Base-by-base conservation (phyloP, 2,329 filamentous ascomycete genomes). In the Fusarium sp. region DNA sequence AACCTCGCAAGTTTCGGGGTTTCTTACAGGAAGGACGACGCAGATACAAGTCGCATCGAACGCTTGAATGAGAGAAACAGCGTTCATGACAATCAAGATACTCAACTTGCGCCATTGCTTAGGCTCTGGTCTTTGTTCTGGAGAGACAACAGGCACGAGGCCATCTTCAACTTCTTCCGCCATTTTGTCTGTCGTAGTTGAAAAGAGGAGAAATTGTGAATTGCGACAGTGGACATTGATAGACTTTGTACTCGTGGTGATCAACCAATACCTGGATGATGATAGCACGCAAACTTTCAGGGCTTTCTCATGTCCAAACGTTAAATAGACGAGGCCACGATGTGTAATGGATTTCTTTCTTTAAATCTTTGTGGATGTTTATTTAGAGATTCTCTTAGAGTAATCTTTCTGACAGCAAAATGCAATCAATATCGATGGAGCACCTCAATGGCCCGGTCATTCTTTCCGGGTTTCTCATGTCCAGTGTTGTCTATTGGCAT, bases 41-140 rank as follows among this genome's bases (percentile, higher is more conserved):
- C 68, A 72, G 28, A 76, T 75, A 31, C 73, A 76, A 3, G 74
- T 76, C 9, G 72, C 68, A 37, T 76, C 72, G 29, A 76, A 76
- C 4, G 74, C 70, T 29, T 75, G 68, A 7, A 66, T 53, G 23
- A 75, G 58, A 6, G 66, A 57, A 37, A 76, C 63, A 2, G 68
- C 49, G 31, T 70, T 72, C 43, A 76, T 57, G 15, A 75, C 52
- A 12, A 70, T 1, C 15, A 74, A 48, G 12, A 76, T 73, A 16
- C 57, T 49, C 13, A 70, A 3, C 18, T 68, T 75, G 16, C 63
- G 42, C 20, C 41, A 53, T 13, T 39, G 43, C 2, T 20, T 46
- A 26, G n/a, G 58, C 9, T 44, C 20, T 46, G 20, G 18, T 23
- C 31, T 53, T 28, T 28, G n/a, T 18, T 28, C 23, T 18, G 29